Evolutionary conservation across 352 stramenopile genomes (phyloP).

Genomic region (Globisporangium ultimum): DNA sequence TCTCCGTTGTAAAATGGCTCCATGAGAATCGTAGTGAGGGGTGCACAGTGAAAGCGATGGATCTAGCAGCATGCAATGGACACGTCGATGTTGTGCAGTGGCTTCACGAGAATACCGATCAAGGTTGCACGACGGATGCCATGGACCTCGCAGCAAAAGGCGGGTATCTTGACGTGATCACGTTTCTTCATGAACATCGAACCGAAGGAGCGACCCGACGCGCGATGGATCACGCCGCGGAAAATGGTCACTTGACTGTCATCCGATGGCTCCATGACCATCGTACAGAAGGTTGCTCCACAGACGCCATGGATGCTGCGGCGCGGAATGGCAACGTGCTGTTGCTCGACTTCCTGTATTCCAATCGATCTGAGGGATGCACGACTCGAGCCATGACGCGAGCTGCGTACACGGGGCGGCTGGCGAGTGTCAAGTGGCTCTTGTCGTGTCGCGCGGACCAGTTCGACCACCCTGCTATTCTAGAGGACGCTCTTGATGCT

Average conservation of each 20-base stretch:
- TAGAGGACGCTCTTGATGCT: constrained; percentile 20
- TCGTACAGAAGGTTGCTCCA: constrained; percentile 31
- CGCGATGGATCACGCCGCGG: constrained; percentile 47
- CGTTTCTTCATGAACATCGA: constrained; percentile 37
- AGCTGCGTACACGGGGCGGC: constrained; percentile 29
- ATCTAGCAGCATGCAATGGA: constrained; percentile 51
- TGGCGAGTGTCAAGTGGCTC: constrained; percentile 32
- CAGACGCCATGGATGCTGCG: constrained; percentile 40
- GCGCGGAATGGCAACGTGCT: constrained; percentile 35
- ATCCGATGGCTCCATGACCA: constrained; percentile 42
- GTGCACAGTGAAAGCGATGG: constrained; percentile 45
- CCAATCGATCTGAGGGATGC: constrained; percentile 1
- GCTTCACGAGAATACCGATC: constrained; percentile 31
- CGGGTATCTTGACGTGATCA: constrained; percentile 26
- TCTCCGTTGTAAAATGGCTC: constrained; percentile 46
- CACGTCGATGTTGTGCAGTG: constrained; percentile 43
- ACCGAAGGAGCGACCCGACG: constrained; percentile 31
- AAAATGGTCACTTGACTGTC: constrained; percentile 32
- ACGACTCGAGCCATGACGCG: neutral
- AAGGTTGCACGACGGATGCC: constrained; percentile 33
- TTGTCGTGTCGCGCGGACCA: constrained; percentile 18
- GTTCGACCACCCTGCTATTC: constrained; percentile 15
- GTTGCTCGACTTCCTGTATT: constrained; percentile 30
- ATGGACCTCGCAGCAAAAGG: constrained; percentile 40
- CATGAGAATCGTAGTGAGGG: constrained; percentile 34